phyloP scores from a whole-genome alignment of 2,329 filamentous ascomycete species.

The Tothia fuscella region DNA sequence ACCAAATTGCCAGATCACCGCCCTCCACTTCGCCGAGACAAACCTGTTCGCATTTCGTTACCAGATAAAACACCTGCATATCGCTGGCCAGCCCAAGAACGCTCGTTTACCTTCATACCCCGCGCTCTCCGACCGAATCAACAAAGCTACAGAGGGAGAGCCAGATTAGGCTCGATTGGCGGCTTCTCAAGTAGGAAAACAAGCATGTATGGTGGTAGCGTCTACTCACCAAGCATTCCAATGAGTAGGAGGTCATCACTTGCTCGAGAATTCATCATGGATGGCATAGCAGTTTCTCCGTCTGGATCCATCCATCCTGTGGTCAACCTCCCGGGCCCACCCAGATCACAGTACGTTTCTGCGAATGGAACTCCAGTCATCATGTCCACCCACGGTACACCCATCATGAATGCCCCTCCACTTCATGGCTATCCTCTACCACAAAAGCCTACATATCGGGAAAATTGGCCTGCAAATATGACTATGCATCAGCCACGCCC shows the following conservation, averaged over 20 bases:
- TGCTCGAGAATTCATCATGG: slow-evolving; percentile 54
- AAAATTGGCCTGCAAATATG: slow-evolving; percentile 47
- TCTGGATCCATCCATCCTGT: slow-evolving; percentile 69
- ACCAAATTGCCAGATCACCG: slow-evolving; percentile 90
- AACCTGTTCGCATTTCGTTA: slow-evolving; percentile 86
- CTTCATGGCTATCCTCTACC: slow-evolving; percentile 41
- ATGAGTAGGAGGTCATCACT: slow-evolving; percentile 79
- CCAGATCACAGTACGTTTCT: slow-evolving; percentile 32
- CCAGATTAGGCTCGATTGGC: slow-evolving; percentile 56
- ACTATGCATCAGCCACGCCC: slow-evolving; percentile 92
- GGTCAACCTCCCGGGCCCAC: slow-evolving; percentile 75
- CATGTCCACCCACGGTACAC: slow-evolving; percentile 24
- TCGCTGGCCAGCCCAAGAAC: slow-evolving; percentile 78
- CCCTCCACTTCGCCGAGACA: slow-evolving; percentile 86
- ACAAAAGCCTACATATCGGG: slow-evolving; percentile 44
- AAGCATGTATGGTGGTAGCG: slow-evolving; percentile 71
- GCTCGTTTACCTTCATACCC: slow-evolving; percentile 97
- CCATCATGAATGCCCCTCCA: slow-evolving; percentile 41
- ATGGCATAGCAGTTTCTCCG: slow-evolving; percentile 58
- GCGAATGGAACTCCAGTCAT: slow-evolving; percentile 19
- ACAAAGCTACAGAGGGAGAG: slow-evolving; percentile 61
- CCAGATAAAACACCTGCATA: slow-evolving; percentile 70
- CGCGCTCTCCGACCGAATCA: slow-evolving; percentile 87
- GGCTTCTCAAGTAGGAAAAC: slow-evolving; percentile 62
- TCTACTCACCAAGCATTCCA: slow-evolving; percentile 77